Evolutionary conservation across 768 basidiomycete species (phyloP), one percentile per base, ranked within the genome.

Genomic region (Lactifluus pinguis): DNA sequence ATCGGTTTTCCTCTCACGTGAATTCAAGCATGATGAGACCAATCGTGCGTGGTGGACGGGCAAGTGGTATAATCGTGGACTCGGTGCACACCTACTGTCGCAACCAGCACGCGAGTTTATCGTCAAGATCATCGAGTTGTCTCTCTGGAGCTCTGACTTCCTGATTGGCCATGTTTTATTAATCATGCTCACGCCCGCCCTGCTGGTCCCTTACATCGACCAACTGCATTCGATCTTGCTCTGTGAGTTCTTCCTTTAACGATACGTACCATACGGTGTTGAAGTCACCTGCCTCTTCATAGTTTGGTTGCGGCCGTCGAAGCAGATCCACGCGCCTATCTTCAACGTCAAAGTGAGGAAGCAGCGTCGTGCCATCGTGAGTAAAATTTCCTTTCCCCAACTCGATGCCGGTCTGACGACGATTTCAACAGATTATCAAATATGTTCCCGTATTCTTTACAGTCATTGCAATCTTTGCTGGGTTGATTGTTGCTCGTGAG

Each of bases 31-130:
- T 71, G 97, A 99, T 70, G 94, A 98, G 77, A 95, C 92, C 30
- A 98, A 98, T 76, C 82, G 91, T 62, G 95, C 95, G 2, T 98
- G 95, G 95, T 99, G 97, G 97, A 94, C 95, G 17, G 95, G 94
- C 63, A 87, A 89, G 77, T 98, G 97, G 97, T 95, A 95, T 70
- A 94, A 95, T 50, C 82, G 93, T 60, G 91, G 92, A 32, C 79
- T 99, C 19, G 95, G 95, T 14, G 81, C 80, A n/a, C 88, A 90
- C 38, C 92, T 90, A 41, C 85, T 95, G 71, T 94, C 92, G 34
- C 97, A 98, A 71, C 94, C 95, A 36, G 93, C 92, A 59, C 87
- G 97, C 71, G 97, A 98, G 79, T 97, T 89, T 70, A 83, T 98
- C 59, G 95, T 98, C 76, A 99, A 98, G 80, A 91, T 95, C 60